Base-by-base conservation (phyloP, 345 rosid genomes). In the Punica granatum region DNA sequence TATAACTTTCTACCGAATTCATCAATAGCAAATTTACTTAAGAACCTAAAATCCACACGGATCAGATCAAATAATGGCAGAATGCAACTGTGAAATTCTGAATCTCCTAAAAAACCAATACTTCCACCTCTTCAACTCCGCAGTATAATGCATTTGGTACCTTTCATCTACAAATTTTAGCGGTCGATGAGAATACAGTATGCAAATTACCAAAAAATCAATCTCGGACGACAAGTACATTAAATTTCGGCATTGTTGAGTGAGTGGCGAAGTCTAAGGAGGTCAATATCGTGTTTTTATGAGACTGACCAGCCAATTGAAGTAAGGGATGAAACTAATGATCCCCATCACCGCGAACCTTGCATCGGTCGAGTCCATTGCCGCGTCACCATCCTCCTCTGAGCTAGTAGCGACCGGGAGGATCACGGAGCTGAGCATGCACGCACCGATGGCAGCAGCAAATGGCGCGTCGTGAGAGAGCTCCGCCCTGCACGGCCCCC, bases 301-400 rank as follows among this genome's bases (percentile, higher is more conserved):
- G 58, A 51, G 58, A 51, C 77, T 60, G 36, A 89, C 99, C 92
- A 91, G 90, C 99, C 99, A 94, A 81, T 94, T 88, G 78, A 94
- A 94, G 87, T 77, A 91, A 34, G 99, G 99, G 60, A 94, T 86
- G 79, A 94, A 86, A 72, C 92, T 86, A 68, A 94, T 82, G 82
- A 94, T 80, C 69, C 93, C 96, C 96, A 91, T 94, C n/a, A 81
- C 97, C 0, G 92, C 84, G 67, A 89, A 73, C 79, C 95, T 86
- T 69, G 87, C 71, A 75, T 91, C 99, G 1, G 89, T 85, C 16
- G 88, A 75, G 53, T 80, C 85, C 63, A 89, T 70, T 16, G 67
- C 82, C 16, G 90, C 80, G 26, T 79, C 83, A 39, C 76, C 77
- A 7, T 68, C 78, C 30, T 78, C 89, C 6, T 82, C 81, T 1